Evolutionary conservation across 2,329 filamentous ascomycete genomes (phyloP), one percentile per base, ranked within the genome.

Genomic region (Dactylellina drechsleri): DNA sequence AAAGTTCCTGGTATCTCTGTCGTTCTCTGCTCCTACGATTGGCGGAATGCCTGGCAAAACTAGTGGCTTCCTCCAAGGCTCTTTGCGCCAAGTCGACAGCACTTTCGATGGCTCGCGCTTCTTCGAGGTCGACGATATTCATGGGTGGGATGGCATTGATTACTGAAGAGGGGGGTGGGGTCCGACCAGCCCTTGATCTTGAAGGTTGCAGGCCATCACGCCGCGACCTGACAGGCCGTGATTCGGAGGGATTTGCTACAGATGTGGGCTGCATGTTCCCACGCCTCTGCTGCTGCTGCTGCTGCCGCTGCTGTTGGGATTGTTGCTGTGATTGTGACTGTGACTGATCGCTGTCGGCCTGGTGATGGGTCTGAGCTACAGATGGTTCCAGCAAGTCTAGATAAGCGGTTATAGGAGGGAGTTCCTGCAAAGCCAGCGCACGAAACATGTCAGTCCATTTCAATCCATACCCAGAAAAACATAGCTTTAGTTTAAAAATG

Each of bases 11-110:
- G 61, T 71, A 76, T 67, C 75, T 75, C 67, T 77, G 74, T 62
- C 70, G 76, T 68, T 74, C 77, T 59, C 74, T 73, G 70, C 75
- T 75, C 54, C 76, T 77, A 71, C 75, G 64, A 74, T 74, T 72
- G 61, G 66, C 68, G 53, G 75, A 76, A 62, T 65, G 62, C 40
- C 67, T 60, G 47, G 72, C 64, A 57, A 70, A 77, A 43, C 71
- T 64, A 64, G 58, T 61, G 57, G 68, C 77, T 73, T 74, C 68
- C 62, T 78, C 77, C 58, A 73, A 40, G 23, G 68, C 68, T 49
- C 68, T 54, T 23, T 73, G 68, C 47, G 68, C 68, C 28, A 73
- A 45, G 56, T 54, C 61, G 20, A 73, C 68, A 41, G 68, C 68
- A 18, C 18, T 66, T 50, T 73, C 68, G 16, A 73, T 66, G 28